Evolutionary conservation across 495 filamentous ascomycete genomes (phyloP), one percentile per base, ranked within the genome.

Genomic region (Polyplosphaeria fusca): DNA sequence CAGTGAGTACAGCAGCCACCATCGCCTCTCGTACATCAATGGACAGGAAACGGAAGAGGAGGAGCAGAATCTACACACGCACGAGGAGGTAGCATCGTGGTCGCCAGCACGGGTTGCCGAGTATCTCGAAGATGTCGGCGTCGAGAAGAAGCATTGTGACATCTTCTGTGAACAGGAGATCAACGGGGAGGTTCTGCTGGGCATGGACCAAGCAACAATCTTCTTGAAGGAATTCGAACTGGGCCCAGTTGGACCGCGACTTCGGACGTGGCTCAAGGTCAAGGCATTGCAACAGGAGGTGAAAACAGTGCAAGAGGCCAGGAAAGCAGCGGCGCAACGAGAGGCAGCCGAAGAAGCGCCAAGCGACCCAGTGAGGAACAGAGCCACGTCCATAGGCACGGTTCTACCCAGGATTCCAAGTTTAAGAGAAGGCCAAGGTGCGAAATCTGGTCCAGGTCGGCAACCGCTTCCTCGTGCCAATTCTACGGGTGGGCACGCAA

Each of bases 121-220:
- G 53, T 89, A 92, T 64, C 74, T 97, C 60, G 89, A 90, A 55
- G 83, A 83, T 20, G 70, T 82, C 11, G 90, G 88, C 14, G 85
- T 97, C 18, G 91, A 96, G 62, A 77, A 81, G 38, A 81, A 79
- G 47, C 91, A 96, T 58, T 97, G 94, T 69, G 86, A 92, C 39
- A 86, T 96, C 9, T 99, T 99, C 64, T 79, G 86, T 61, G 91
- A 96, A 62, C 91, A 99, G 73, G 94, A 99, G 70, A 96, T 99
- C 51, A 83, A 87, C 12, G 94, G 94, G 30, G 89, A 96, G 58
- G 90, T 96, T 12, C 72, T 99, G 14, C 73, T 99, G 45, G 88
- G 89, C 19, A 94, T 99, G 91, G 86, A 95, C 58, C 94, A 97
- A 69, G 83, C 87, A 23, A 90, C 90, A 27, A 71, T 96, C 2